A percentile compares a stretch with the other conserved stretches of the same genome.
These are phyloP conservation scores for Yamadazyma taylorii DNA, from an alignment of 1,139 yeast genomes.

Conservation along the genomic window DNA sequence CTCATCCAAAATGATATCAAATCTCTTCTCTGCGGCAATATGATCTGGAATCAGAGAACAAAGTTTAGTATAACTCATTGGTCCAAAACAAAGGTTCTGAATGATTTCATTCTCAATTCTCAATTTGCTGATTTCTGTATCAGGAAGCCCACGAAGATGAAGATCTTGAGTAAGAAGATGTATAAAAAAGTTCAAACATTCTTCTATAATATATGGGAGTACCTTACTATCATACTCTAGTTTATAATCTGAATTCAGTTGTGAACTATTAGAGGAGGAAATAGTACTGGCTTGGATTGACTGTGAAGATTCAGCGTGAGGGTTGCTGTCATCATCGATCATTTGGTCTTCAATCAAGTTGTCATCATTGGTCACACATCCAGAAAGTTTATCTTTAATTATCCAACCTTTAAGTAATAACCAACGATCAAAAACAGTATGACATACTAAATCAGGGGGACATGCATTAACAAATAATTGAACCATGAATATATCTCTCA, in stretches of 20 bases:
- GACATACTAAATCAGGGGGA: conserved; percentile 57
- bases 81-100: conserved; percentile 76
- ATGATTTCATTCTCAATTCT: conserved; percentile 69
- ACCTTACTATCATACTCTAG: conserved; percentile 45
- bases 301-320: no score
- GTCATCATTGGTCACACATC: conserved; percentile 1
- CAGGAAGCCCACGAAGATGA: conserved; percentile 52
- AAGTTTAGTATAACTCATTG: conserved; percentile 70
- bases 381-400: no score
- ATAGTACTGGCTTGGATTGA: no score
- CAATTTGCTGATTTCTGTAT: conserved; percentile 50
- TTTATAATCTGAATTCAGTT: no score
- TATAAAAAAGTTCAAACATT: conserved; percentile 70
- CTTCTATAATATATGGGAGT: conserved; percentile 69
- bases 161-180: conserved; percentile 69
- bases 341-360: no score
- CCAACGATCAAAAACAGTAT: conserved; percentile 71
- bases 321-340: no score
- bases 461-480: conserved; percentile 66
- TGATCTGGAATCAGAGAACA: conserved; percentile 74
- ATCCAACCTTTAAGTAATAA: conserved; percentile 56
- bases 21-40: conserved; percentile 66
- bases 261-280: no score
- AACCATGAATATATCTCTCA: conserved; percentile 70
- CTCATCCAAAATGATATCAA: conserved; percentile 64